phyloP scores from a whole-genome alignment of 2,329 filamentous ascomycete genomes.

The Aspergillus sp. region DNA sequence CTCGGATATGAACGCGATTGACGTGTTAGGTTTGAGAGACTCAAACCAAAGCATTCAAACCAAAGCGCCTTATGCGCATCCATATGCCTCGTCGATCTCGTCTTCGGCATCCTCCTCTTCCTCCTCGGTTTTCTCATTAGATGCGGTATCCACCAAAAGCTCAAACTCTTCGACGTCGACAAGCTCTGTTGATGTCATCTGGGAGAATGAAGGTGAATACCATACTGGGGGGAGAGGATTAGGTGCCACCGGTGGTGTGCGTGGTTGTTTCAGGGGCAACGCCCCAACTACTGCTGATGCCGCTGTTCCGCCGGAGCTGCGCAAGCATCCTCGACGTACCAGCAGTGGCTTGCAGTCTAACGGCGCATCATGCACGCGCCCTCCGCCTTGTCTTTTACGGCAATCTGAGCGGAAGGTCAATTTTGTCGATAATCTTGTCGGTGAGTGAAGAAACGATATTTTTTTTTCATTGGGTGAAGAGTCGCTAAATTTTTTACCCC shows the following conservation, averaged over 20 bases:
- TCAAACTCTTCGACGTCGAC: constrained; percentile 69
- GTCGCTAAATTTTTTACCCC: constrained; percentile 1
- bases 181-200: constrained; percentile 56
- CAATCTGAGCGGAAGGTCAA: constrained; percentile 90
- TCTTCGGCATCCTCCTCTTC: constrained; percentile 75
- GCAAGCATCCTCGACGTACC: constrained; percentile 55
- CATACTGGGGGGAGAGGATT: constrained; percentile 27
- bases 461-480: constrained; percentile 16
- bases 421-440: constrained; percentile 95
- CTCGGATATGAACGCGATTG: constrained; percentile 45
- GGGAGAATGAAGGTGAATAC: constrained; percentile 41
- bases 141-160: constrained; percentile 62
- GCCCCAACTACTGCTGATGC: constrained; percentile 32
- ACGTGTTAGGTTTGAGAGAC: constrained; percentile 44
- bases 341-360: constrained; percentile 52
- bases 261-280: constrained; percentile 28
- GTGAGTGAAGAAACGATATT: constrained; percentile 63
- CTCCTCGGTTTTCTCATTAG: constrained; percentile 75
- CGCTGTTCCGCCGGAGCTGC: constrained; percentile 41
- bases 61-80: constrained; percentile 44
- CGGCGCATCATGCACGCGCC: constrained; percentile 51
- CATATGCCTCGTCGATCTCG: constrained; percentile 70
- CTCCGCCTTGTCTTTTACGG: constrained; percentile 74
- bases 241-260: constrained; percentile 25
- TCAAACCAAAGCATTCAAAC: constrained; percentile 39